Evolutionary conservation across 2,329 filamentous ascomycete species (phyloP), one percentile per base, ranked within the genome.

Genomic region (Fusarium phyllophilum): DNA sequence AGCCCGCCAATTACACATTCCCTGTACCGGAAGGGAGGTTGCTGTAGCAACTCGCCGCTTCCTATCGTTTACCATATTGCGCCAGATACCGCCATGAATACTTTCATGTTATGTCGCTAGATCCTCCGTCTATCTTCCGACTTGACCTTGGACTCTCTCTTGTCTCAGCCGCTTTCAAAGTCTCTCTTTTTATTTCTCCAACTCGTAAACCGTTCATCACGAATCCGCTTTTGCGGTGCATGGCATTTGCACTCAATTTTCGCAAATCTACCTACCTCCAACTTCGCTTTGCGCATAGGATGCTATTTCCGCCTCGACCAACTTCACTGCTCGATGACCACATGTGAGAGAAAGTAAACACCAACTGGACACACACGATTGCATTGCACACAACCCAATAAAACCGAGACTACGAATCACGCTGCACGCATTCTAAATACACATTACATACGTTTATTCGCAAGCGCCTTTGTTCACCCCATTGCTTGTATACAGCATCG

Each of bases 291-390:
- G 68, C 70, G 61, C 75, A 73, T 76, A 76, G 67, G 74, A 78
- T 78, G 77, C 75, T 71, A 74, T 72, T 66, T 51, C 64, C 63
- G 60, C 56, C 60, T 66, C 65, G 60, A 77, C 74, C 56, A 76
- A 77, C 65, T 74, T 64, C 62, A 68, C 76, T 68, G 59, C 77
- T 78, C 74, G 66, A 78, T 78, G 76, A 78, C 75, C 75, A 56
- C 34, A 38, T 61, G 75, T 60, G 72, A 78, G 74, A 77, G 77
- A 76, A 78, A 78, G 74, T 78, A 78, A 78, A 78, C 77, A 78
- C 62, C 45, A 49, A 62, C 58, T 49, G 52, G 55, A 57, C 22
- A 70, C 66, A 59, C 66, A 57, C 75, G 66, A 74, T 46, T 61
- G 57, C 22, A 72, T 46, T 57, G 59, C 34, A 70, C 57, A 52